These are phyloP conservation scores for Cucurbitaria berberidis DNA, from an alignment of 2,329 filamentous ascomycete species.

Conservation along the genomic window DNA sequence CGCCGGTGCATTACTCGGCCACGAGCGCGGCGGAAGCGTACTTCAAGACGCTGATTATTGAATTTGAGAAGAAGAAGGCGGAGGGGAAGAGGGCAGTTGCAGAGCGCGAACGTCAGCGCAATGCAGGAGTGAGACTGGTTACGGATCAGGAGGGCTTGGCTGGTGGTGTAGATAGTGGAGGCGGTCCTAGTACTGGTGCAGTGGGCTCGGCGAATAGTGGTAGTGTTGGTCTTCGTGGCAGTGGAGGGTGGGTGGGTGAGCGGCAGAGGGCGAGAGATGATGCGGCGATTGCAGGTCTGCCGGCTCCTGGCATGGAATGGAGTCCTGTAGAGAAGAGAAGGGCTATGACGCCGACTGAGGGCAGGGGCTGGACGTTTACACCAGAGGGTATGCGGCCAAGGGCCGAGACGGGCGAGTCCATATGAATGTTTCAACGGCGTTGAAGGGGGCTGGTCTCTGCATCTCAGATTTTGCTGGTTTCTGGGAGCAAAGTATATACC, in stretches of 20 bases:
- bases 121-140: conserved; percentile 45
- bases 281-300: conserved; percentile 38
- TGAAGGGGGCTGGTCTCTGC: not conserved
- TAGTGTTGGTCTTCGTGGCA: not conserved
- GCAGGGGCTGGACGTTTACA: conserved; percentile 36
- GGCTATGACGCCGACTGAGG: conserved; percentile 50
- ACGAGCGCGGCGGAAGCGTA: conserved; percentile 86
- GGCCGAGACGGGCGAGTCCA: conserved; percentile 46
- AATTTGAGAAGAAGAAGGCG: conserved; percentile 68
- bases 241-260: not conserved
- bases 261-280: conserved; percentile 41
- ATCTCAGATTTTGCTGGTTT: not conserved
- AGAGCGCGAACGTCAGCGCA: conserved; percentile 41
- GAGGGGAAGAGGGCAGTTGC: conserved; percentile 46
- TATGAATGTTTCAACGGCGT: conserved; percentile 15
- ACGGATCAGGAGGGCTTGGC: conserved; percentile 37
- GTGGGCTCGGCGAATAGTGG: not conserved
- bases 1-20: conserved; percentile 79
- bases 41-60: conserved; percentile 75
- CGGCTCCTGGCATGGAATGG: conserved; percentile 46
- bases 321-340: conserved; percentile 47
- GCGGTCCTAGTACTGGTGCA: not conserved
- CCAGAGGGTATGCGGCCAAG: conserved; percentile 39
- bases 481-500: not conserved
- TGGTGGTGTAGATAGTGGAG: conserved; percentile 6